A percentile compares a stretch with the other conserved stretches of the same genome.
Conservation (phyloP, 2,329 filamentous ascomycete species). For the Monosporascus sp. region DNA sequence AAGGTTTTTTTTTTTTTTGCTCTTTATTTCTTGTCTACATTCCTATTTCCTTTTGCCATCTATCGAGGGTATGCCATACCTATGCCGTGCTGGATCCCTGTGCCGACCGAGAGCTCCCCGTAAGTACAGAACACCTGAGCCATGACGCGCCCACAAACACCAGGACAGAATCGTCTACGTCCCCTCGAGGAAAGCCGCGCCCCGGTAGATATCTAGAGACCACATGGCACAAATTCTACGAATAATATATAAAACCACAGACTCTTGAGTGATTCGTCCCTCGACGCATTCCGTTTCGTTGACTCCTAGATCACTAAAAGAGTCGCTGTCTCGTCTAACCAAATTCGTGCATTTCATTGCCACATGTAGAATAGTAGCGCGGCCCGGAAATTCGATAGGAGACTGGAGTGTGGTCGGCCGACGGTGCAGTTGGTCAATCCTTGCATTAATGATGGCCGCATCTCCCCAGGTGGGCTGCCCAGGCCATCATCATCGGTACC, state of each 20-base stretch:
- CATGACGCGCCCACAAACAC: conserved; percentile 18
- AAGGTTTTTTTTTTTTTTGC: conserved; percentile 1
- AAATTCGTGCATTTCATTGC: background rate
- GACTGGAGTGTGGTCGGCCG: too few species aligned
- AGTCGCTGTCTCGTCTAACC: background rate
- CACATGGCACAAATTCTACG: conserved; percentile 11
- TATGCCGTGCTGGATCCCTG: conserved; percentile 6
- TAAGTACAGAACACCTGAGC: conserved; percentile 16
- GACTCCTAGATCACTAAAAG: conserved; percentile 17
- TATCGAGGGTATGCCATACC: conserved; percentile 17
- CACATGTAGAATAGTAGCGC: background rate
- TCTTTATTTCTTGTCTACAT: conserved; percentile 1
- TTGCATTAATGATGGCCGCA: background rate
- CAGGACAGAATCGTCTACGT: too few species aligned
- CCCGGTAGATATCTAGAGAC: background rate
- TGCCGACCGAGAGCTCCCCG: conserved; percentile 12
- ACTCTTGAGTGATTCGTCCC: conserved; percentile 10
- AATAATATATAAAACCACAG: conserved; percentile 22
- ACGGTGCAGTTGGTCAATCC: too few species aligned
- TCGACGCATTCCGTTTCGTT: conserved; percentile 8
- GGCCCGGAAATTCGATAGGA: background rate
- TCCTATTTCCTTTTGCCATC: background rate
- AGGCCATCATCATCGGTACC: background rate
- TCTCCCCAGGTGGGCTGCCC: background rate
- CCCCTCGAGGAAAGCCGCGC: background rate